Base-by-base conservation (phyloP, 345 rosid genomes). In the Populus simonii region DNA sequence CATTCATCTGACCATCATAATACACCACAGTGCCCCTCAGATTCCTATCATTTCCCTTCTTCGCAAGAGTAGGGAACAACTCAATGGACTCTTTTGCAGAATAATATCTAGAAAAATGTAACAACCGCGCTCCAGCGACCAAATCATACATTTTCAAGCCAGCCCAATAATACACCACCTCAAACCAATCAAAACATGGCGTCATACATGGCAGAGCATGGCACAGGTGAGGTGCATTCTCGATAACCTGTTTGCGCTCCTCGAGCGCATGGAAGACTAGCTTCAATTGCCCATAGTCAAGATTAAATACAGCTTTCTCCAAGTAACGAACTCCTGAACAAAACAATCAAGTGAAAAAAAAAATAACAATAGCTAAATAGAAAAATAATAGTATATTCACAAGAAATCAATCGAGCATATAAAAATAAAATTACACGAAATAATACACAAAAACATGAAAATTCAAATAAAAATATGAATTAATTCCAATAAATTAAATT, bases 1-100 rank as follows among this genome's bases (percentile, higher is more conserved):
- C 99, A 88, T 96, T 96, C 99, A 96, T 96, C 82, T 96, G 99
- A 20, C 99, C 99, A 66, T 96, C 99, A 73, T 96, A 96, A 79
- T 96, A 96, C 53, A 96, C 99, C 81, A 96, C 98, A 0, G 98
- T 88, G 8, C 99, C 99, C 88, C 79, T 92, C 83, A 95, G 81
- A 79, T 39, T 92, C 83, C 81, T 88, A 75, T 86, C 88, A 38
- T 90, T 87, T 36, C 91, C 97, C 80, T 82, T 89, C 89, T 75
- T 91, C 25, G 93, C 97, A 74, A 95, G 99, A 79, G 98, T 95
- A 1, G 99, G 99, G 80, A 95, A 95, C 79, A 95, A 91, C 79
- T 93, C 97, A 73, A 80, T 55, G 55, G 99, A 91, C 84, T 96
- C 98, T 81, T 90, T 79, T 0, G 92, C 86, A 74, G 98, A 91